Percentiles rank a stretch among this genome's conserved stretches.
Conservation (phyloP, 495 filamentous ascomycete genomes). For the Aspergillus mulundensis region DNA sequence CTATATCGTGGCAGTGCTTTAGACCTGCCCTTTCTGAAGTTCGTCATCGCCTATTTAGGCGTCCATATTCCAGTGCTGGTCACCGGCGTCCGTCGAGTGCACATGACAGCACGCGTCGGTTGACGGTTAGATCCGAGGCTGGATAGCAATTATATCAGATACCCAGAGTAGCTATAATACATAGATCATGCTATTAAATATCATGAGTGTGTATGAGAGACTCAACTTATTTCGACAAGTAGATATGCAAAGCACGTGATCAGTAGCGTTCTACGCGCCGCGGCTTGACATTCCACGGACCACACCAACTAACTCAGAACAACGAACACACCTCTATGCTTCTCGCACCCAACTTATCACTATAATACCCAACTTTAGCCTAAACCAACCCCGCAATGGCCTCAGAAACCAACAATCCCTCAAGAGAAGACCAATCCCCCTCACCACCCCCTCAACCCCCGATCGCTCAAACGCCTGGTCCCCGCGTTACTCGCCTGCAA, state of each 20-base stretch:
- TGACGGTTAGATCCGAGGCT: constrained; percentile 1
- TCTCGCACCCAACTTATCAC: not conserved
- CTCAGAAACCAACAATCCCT: constrained; percentile 5
- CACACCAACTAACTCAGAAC: not conserved
- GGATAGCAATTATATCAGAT: not conserved
- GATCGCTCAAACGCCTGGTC: constrained; percentile 61
- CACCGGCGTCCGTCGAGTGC: constrained; percentile 6
- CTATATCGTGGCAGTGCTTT: constrained; percentile 49
- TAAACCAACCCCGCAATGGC: no score
- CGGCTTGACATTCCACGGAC: not conserved
- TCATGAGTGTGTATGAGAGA: not conserved
- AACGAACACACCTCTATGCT: not conserved
- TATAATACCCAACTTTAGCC: no score
- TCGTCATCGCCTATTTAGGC: not conserved
- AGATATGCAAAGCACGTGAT: constrained; percentile 14
- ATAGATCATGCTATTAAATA: not conserved
- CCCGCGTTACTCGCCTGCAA: constrained; percentile 67
- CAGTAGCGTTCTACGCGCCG: not conserved
- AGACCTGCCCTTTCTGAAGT: constrained; percentile 20
- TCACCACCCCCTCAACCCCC: constrained; percentile 57
- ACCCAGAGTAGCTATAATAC: not conserved
- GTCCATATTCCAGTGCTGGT: not conserved
- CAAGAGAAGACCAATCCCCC: constrained; percentile 26
- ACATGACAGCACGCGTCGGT: constrained; percentile 11
- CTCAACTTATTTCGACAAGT: no score